Evolutionary conservation across 345 rosid species (phyloP).

Genomic region (Eucalyptus marginata): DNA sequence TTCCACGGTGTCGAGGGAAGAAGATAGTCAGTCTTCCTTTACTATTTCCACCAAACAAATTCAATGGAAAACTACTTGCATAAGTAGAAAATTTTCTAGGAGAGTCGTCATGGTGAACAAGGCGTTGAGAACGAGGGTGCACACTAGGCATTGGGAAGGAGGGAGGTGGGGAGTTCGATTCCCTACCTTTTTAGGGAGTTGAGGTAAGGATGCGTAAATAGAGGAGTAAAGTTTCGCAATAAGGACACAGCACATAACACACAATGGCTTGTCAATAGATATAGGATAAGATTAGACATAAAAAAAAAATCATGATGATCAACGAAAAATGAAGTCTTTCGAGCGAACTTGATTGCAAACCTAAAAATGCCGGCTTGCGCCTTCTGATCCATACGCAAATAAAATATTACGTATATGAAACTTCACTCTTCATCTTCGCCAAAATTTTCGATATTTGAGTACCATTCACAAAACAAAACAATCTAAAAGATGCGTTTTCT

Average conservation of each 20-base stretch:
- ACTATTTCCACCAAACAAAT: neutral
- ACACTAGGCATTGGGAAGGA: neutral
- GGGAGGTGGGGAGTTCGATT: too few species aligned
- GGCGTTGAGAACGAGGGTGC: neutral
- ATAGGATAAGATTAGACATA: neutral
- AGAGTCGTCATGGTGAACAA: neutral
- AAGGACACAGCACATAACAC: neutral
- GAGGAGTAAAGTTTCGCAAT: neutral
- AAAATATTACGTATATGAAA: neutral
- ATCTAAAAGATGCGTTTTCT: neutral
- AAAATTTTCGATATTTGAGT: neutral
- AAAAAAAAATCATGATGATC: neutral
- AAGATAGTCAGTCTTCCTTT: neutral
- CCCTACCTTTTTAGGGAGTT: neutral
- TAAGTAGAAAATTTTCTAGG: neutral
- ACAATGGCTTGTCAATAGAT: neutral
- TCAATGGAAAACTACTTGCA: neutral
- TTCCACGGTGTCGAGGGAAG: neutral
- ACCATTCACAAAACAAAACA: neutral
- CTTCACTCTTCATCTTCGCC: neutral
- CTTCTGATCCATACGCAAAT: neutral
- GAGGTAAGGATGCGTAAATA: neutral
- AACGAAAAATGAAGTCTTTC: neutral
- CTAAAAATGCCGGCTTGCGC: neutral
- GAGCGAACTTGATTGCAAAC: neutral